phyloP scores from a whole-genome alignment of 2,329 filamentous ascomycete species.

The Aspergillus pseudonomiae region DNA sequence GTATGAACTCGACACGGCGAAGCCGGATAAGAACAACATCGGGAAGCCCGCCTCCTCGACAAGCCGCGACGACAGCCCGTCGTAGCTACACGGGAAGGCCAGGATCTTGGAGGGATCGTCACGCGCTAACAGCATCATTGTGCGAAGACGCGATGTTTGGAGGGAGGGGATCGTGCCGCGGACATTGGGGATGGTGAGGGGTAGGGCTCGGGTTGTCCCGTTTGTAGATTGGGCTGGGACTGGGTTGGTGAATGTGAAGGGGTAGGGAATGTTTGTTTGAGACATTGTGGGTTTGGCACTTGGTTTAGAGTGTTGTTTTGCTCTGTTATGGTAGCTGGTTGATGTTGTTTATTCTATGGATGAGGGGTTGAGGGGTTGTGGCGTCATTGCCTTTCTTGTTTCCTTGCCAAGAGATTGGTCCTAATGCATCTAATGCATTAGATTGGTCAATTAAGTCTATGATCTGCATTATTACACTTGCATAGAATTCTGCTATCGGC shows the following conservation, averaged over 20 bases:
- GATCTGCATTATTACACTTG: not conserved
- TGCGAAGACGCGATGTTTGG: constrained; percentile 39
- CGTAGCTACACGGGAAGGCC: constrained; percentile 49
- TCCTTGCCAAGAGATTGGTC: not conserved
- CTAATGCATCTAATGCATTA: not conserved
- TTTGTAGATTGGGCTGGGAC: not conserved
- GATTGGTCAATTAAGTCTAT: not conserved
- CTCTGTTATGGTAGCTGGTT: not conserved
- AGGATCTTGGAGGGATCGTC: constrained; percentile 48
- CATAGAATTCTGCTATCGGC: not conserved
- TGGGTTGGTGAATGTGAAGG: constrained; percentile 15
- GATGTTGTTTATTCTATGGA: not conserved
- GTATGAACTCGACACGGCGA: constrained; percentile 44
- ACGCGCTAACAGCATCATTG: constrained; percentile 39
- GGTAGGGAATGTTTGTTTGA: constrained; percentile 9
- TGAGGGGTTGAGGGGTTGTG: not conserved
- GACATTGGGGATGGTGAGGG: constrained; percentile 28
- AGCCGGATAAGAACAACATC: constrained; percentile 50
- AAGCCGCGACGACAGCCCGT: constrained; percentile 48
- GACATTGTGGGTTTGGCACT: not conserved
- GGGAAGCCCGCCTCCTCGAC: constrained; percentile 53
- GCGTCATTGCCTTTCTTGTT: not conserved
- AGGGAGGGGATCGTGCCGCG: constrained; percentile 43
- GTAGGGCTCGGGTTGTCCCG: not conserved
- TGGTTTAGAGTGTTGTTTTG: not conserved